Conservation (phyloP, 345 rosid species). For the Limnanthes douglasii region DNA sequence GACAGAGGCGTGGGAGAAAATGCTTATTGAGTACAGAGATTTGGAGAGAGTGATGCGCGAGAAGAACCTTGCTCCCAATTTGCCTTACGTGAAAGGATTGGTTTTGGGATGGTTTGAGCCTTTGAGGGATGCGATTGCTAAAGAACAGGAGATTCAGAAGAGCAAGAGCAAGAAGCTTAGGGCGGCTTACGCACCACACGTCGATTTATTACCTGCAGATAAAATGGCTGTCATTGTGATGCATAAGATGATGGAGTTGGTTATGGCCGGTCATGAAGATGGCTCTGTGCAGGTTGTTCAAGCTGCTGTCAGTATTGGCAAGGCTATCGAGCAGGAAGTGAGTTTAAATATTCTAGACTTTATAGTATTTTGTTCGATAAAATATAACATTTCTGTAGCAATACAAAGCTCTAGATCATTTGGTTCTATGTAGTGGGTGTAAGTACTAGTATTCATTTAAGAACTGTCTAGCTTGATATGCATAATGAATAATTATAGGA, state of each 20-base stretch:
- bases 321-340: slow-evolving; percentile 89
- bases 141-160: slow-evolving; percentile 57
- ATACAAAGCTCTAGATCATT: no score
- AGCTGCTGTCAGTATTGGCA: slow-evolving; percentile 74
- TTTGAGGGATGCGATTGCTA: slow-evolving; percentile 54
- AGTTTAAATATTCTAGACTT: slow-evolving; percentile 5
- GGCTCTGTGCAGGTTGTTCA: slow-evolving; percentile 75
- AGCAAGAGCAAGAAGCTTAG: slow-evolving; percentile 37
- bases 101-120: slow-evolving; percentile 93
- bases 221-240: slow-evolving; percentile 90
- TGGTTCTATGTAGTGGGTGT: no score
- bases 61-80: slow-evolving; percentile 64
- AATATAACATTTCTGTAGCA: no score
- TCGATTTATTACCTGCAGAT: slow-evolving; percentile 69
- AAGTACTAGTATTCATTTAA: no score
- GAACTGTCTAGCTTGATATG: no score
- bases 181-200: slow-evolving; percentile 72
- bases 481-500: background rate
- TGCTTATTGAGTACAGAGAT: slow-evolving; percentile 61
- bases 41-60: slow-evolving; percentile 70
- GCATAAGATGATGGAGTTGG: slow-evolving; percentile 88
- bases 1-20: slow-evolving; percentile 89
- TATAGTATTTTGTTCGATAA: background rate
- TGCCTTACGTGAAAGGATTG: slow-evolving; percentile 68
- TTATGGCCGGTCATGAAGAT: slow-evolving; percentile 49